Base-by-base conservation (phyloP, 2,329 filamentous ascomycete genomes). In the Penicillium rolfsii region DNA sequence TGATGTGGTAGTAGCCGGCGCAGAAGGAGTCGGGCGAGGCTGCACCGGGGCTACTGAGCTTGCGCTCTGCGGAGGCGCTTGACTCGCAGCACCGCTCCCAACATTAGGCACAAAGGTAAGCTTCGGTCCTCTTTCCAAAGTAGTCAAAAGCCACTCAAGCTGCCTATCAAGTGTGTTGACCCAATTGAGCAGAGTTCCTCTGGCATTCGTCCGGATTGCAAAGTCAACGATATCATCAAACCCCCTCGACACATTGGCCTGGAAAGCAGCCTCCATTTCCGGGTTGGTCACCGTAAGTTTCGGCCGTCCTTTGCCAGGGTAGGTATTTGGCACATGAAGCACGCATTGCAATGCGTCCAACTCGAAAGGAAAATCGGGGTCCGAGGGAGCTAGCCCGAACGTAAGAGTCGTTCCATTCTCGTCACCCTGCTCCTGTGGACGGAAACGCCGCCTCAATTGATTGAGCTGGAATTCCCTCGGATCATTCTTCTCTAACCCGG, bases 301-400 rank as follows among this genome's bases (percentile, higher is more conserved):
- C 40, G 91, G 87, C 30, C 78, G 78, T 45, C 72, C 79, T 36
- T 67, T 65, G 41, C 77, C 75, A 19, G 90, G 91, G 74, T 91
- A 94, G 19, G 76, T 76, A 9, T 71, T 73, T 1, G 91, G 91
- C 22, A 95, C 82, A 54, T 80, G 82, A 40, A 95, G 77, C 46
- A 86, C 81, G 72, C 90, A 93, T 43, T 90, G 82, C 35, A 95
- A 80, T 38, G 84, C 80, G 28, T 87, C 83, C 71, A 94, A 80
- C 63, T 93, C 89, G 74, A 91, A 94, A 0, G 91, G 89, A 69
- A 95, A 94, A 71, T 95, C 91, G 0, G 91, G 91, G 72, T 95
- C 91, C 5, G 91, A 92, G 5, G 91, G 91, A 12, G 77, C 78
- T 63, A 95, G 77, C 55, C 81, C 85, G 74, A 94, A 91, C 9